A percentile compares a stretch with the other conserved stretches of the same genome.
phyloP scores from a whole-genome alignment of 208 protist species.

The Leishmania mexicana region DNA sequence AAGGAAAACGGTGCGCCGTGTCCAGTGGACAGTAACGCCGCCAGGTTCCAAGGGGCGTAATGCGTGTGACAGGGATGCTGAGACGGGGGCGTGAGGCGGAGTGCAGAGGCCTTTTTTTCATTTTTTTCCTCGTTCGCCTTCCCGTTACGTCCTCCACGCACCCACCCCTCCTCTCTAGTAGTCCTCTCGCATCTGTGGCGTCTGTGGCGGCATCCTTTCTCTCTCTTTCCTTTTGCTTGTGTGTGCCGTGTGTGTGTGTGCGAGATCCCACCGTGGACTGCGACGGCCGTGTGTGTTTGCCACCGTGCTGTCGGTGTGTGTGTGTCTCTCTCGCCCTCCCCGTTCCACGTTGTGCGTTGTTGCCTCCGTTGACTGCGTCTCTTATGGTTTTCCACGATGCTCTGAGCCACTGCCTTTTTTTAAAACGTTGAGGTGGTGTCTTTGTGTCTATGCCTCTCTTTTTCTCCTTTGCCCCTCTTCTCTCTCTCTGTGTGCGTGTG shows the following conservation, averaged over 20 bases:
- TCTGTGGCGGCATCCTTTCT: too few species aligned
- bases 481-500: neutral
- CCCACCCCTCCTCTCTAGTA: too few species aligned
- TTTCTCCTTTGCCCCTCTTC: neutral
- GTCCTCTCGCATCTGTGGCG: too few species aligned
- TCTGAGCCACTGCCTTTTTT: too few species aligned
- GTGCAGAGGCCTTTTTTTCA: neutral
- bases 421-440: neutral
- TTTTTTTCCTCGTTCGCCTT: neutral
- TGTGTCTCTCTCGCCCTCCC: neutral
- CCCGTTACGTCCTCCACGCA: too few species aligned
- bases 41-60: neutral
- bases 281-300: neutral
- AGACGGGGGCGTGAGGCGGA: neutral
- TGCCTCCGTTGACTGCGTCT: neutral
- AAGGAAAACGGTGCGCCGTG: neutral
- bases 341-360: neutral
- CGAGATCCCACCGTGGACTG: neutral
- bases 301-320: neutral
- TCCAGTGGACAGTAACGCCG: neutral
- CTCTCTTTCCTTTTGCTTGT: neutral
- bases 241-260: neutral
- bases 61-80: neutral
- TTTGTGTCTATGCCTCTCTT: neutral
- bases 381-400: neutral